Base-by-base conservation (phyloP, 1,284 basidiomycete species). In the Coniferiporia sulphurascens region DNA sequence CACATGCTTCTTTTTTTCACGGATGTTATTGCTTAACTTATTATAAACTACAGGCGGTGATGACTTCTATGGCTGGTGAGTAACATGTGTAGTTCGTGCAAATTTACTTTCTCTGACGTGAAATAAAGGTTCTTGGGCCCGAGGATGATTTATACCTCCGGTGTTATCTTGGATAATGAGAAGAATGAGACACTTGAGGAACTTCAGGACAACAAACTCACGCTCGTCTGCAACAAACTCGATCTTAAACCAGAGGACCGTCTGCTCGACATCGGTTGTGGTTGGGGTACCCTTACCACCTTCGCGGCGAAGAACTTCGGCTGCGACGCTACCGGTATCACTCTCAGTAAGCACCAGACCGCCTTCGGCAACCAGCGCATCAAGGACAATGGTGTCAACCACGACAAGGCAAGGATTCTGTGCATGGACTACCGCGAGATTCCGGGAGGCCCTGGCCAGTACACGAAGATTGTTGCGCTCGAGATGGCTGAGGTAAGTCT, bases 161-260 rank as follows among this genome's bases (percentile, higher is more conserved):
- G 96, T 65, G 82, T 99, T 61, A 85, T 98, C 63, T 78, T 80
- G 34, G 87, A 92, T 72, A 76, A 91, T 57, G 83, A 84, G 66
- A 75, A 79, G 46, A 80, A 89, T 67, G 92, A 98, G 75, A 88
- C 93, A 13, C 84, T 99, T 58, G 97, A 99, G 72, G 84, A 96
- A 69, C 84, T 99, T 43, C 97, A 99, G 79, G 96, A 99, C 76
- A 99, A 99, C 84, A 99, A 99, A 74, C 86, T 98, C 63, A 87
- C 88, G 43, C 76, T 97, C 63, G 95, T 99, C 41, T 98, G 96
- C 78, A 90, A 89, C 69, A 99, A 99, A 76, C 86, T 99, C 64
- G 82, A 89, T 71, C 83, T 99, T 59, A 79, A 97, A 70, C 84
- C 91, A 22, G 81, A 80, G 0, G 93, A 95, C 71, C 80, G 85